phyloP scores from a whole-genome alignment of 176 grass and related monocot genomes.

The Stipa capillata region DNA sequence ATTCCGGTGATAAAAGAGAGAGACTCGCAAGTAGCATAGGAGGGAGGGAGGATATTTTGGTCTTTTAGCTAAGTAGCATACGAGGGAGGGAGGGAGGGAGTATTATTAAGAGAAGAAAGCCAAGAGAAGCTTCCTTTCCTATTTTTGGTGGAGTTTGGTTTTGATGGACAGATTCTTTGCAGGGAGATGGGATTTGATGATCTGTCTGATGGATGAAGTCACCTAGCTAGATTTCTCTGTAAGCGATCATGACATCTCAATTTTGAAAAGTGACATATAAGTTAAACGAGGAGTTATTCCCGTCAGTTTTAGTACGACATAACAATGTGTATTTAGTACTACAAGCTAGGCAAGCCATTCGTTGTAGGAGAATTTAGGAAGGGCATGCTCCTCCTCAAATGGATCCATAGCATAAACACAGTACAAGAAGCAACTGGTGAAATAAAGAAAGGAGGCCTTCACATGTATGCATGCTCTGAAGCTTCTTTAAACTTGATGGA shows the following conservation, averaged over 20 bases:
- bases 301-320: too few species aligned
- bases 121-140: not conserved
- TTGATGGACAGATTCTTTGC: not conserved
- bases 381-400: too few species aligned
- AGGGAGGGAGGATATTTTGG: not conserved
- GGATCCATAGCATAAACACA: not conserved
- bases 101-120: not conserved
- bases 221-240: not conserved
- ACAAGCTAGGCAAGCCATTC: too few species aligned
- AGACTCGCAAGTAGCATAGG: too few species aligned
- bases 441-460: too few species aligned
- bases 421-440: too few species aligned
- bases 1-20: too few species aligned
- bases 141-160: not conserved
- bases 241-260: conserved; percentile 12
- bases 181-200: not conserved
- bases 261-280: not conserved
- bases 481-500: not conserved
- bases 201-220: not conserved
- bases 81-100: too few species aligned
- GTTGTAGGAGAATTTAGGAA: too few species aligned
- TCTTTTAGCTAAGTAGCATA: not conserved
- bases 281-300: not conserved
- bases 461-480: not conserved
- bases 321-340: too few species aligned